These are phyloP conservation scores for Cordyceps tenuipes DNA, from an alignment of 2,329 filamentous ascomycete species.

Conservation along the genomic window DNA sequence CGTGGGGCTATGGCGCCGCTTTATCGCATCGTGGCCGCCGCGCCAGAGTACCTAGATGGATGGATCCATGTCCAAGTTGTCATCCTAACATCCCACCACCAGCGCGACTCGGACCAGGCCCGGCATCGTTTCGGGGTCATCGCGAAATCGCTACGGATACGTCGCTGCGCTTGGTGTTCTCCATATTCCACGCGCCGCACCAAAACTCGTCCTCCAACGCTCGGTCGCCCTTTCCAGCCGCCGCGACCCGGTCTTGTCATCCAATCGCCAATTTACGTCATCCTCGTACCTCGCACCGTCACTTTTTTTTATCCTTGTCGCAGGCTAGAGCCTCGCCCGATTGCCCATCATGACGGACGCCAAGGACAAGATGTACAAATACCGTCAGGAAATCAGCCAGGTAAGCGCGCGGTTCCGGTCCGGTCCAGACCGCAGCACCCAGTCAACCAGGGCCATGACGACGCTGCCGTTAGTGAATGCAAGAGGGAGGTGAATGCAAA, in stretches of 20 bases:
- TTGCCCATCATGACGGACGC: slow-evolving; percentile 56
- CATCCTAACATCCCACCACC: not conserved
- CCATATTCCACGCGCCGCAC: not conserved
- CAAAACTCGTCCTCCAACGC: not conserved
- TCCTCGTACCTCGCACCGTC: too few species aligned
- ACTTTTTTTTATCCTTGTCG: not conserved
- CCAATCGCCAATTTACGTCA: not conserved
- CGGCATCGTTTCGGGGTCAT: not conserved
- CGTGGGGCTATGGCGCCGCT: not conserved
- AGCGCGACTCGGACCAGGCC: not conserved
- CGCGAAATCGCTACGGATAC: not conserved
- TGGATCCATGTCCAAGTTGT: not conserved
- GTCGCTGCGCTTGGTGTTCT: too few species aligned
- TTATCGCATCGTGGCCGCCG: not conserved
- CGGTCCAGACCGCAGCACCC: not conserved
- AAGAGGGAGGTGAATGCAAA: not conserved
- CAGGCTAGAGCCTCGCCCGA: not conserved
- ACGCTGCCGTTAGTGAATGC: not conserved
- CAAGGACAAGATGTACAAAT: slow-evolving; percentile 59
- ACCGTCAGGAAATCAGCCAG: slow-evolving; percentile 97
- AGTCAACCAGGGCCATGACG: not conserved
- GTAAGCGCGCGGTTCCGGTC: slow-evolving; percentile 38
- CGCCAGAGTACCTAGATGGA: too few species aligned
- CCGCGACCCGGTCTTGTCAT: not conserved
- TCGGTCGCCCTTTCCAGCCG: not conserved